phyloP scores from a whole-genome alignment of 352 stramenopile genomes.

The Phytopythium helicoides region DNA sequence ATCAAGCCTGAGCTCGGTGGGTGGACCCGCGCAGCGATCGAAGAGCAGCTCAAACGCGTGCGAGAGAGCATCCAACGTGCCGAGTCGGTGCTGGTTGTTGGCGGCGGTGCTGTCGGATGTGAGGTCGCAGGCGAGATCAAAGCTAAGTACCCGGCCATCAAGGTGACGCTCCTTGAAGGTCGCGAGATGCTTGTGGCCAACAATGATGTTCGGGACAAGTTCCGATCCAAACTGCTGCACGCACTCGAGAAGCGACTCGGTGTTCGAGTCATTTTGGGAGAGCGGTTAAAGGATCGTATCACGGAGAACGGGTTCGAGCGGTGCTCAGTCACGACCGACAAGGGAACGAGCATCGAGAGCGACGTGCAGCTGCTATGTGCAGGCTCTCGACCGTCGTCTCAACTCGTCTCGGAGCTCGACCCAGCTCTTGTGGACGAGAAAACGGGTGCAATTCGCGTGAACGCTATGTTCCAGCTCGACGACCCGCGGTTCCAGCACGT shows the following conservation, averaged over 20 bases:
- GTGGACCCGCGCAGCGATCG: slow-evolving; percentile 19
- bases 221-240: slow-evolving; percentile 11
- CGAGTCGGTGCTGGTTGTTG: slow-evolving; percentile 24
- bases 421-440: slow-evolving; percentile 10
- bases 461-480: slow-evolving; percentile 25
- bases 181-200: slow-evolving; percentile 18
- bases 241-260: slow-evolving; percentile 14
- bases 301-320: slow-evolving; percentile 21
- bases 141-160: slow-evolving; percentile 25
- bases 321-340: slow-evolving; percentile 18
- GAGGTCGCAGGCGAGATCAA: slow-evolving; percentile 36
- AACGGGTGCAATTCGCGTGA: slow-evolving; percentile 23
- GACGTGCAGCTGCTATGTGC: slow-evolving; percentile 35
- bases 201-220: slow-evolving; percentile 18
- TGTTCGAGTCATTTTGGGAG: slow-evolving; percentile 24
- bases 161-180: slow-evolving; percentile 27
- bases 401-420: slow-evolving; percentile 21
- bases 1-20: slow-evolving; percentile 22
- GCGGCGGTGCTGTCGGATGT: slow-evolving; percentile 29
- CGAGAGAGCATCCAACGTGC: slow-evolving; percentile 19
- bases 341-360: slow-evolving; percentile 27
- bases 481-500: slow-evolving; percentile 20
- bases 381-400: slow-evolving; percentile 15
- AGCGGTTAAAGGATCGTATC: slow-evolving; percentile 18
- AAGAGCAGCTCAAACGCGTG: slow-evolving; percentile 19